These are phyloP conservation scores for Melastoma candidum DNA, from an alignment of 441 rosid genomes.

Conservation along the genomic window DNA sequence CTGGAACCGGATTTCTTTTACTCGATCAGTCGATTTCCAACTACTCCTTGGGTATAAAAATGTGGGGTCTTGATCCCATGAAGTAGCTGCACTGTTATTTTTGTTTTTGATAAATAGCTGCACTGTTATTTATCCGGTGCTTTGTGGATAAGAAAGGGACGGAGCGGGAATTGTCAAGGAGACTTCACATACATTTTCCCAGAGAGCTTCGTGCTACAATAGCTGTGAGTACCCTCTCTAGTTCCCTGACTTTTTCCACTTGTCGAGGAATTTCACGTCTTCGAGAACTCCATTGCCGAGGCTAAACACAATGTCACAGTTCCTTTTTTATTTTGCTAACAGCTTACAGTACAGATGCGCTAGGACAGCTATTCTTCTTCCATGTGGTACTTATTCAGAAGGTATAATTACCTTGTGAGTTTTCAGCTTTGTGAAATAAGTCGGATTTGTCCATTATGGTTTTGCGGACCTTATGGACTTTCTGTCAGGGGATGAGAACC, in stretches of 20 bases:
- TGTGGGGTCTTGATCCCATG: too few species aligned
- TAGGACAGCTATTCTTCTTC: slow-evolving; percentile 96
- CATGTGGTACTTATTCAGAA: slow-evolving; percentile 88
- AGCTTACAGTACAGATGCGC: slow-evolving; percentile 81
- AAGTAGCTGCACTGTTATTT: too few species aligned
- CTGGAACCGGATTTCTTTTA: too few species aligned
- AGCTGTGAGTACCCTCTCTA: background rate
- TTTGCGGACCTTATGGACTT: background rate
- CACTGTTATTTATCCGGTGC: slow-evolving; percentile 60
- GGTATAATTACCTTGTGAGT: slow-evolving; percentile 30
- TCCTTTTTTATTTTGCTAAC: slow-evolving; percentile 62
- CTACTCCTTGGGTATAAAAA: too few species aligned
- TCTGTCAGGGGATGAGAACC: slow-evolving; percentile 83
- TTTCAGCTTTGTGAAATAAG: background rate
- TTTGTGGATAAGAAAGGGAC: slow-evolving; percentile 74
- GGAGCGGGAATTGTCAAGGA: slow-evolving; percentile 53
- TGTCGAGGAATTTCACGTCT: too few species aligned
- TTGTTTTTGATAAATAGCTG: too few species aligned
- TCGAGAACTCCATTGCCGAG: too few species aligned
- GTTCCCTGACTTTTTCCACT: too few species aligned
- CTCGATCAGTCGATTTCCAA: too few species aligned
- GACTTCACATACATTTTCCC: slow-evolving; percentile 56
- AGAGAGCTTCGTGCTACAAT: slow-evolving; percentile 72
- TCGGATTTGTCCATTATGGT: background rate
- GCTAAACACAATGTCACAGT: slow-evolving; percentile 33